Evolutionary conservation across 495 filamentous ascomycete species (phyloP).

Genomic region (Podospora anserina): DNA sequence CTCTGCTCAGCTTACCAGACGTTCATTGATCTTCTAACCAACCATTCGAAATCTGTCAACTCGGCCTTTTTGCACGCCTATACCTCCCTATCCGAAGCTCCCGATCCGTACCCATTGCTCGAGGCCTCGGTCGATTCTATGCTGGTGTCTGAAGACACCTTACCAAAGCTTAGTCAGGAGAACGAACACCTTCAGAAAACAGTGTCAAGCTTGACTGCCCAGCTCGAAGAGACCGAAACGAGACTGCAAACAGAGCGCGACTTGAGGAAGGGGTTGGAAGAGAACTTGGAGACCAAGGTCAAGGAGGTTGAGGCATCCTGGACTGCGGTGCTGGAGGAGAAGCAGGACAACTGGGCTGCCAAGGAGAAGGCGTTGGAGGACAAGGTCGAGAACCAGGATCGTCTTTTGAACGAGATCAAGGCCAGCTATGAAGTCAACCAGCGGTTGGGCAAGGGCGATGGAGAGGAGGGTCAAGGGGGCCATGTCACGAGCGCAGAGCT

Average conservation of each 20-base stretch:
- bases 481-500: slow-evolving; percentile 83
- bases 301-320: slow-evolving; percentile 89
- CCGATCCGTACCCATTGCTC: slow-evolving; percentile 92
- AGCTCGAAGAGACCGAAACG: slow-evolving; percentile 81
- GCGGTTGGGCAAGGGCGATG: slow-evolving; percentile 69
- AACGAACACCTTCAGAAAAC: slow-evolving; percentile 80
- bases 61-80: slow-evolving; percentile 90
- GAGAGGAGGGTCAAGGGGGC: slow-evolving; percentile 53
- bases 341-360: slow-evolving; percentile 92
- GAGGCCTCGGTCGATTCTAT: slow-evolving; percentile 95
- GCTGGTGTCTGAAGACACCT: slow-evolving; percentile 80
- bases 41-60: slow-evolving; percentile 87
- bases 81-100: slow-evolving; percentile 88
- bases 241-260: slow-evolving; percentile 69
- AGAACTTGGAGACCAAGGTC: slow-evolving; percentile 66
- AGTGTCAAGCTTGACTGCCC: slow-evolving; percentile 77
- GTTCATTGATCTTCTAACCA: slow-evolving; percentile 94
- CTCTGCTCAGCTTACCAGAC: slow-evolving; percentile 74
- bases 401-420: slow-evolving; percentile 88
- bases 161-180: slow-evolving; percentile 82
- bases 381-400: slow-evolving; percentile 90
- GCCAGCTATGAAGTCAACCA: slow-evolving; percentile 97
- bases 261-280: slow-evolving; percentile 70
- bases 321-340: slow-evolving; percentile 89
- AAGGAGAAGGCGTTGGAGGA: slow-evolving; percentile 91